These are phyloP conservation scores for Corinectria fuckeliana DNA, from an alignment of 2,329 filamentous ascomycete genomes.

Conservation along the genomic window DNA sequence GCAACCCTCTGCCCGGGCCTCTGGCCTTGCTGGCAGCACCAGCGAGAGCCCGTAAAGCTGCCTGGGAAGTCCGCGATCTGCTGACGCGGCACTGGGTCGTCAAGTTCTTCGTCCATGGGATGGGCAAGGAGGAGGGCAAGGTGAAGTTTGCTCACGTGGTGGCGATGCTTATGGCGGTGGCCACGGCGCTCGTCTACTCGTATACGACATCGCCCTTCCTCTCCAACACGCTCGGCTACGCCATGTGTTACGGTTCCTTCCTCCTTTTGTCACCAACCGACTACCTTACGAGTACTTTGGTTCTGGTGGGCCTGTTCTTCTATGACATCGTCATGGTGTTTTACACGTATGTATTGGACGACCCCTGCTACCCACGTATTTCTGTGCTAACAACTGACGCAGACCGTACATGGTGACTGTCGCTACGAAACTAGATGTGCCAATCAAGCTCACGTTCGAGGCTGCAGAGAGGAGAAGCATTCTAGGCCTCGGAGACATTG, in stretches of 20 bases:
- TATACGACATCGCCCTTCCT: slow-evolving; percentile 65
- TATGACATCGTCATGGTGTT: slow-evolving; percentile 97
- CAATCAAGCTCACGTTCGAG: slow-evolving; percentile 86
- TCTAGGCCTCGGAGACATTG: slow-evolving; percentile 92
- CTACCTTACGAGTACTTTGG: slow-evolving; percentile 79
- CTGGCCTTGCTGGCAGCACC: slow-evolving; percentile 44
- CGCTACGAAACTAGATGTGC: slow-evolving; percentile 86
- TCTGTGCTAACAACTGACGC: slow-evolving; percentile 26
- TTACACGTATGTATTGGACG: slow-evolving; percentile 66
- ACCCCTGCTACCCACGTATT: neutral
- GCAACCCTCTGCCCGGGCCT: slow-evolving; percentile 41
- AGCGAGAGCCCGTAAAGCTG: slow-evolving; percentile 29
- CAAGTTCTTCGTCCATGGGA: slow-evolving; percentile 58
- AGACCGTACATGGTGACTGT: slow-evolving; percentile 86
- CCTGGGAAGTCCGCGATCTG: slow-evolving; percentile 60
- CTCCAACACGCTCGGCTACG: slow-evolving; percentile 86
- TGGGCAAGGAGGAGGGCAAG: slow-evolving; percentile 53
- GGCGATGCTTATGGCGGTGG: slow-evolving; percentile 60
- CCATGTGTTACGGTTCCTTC: slow-evolving; percentile 83
- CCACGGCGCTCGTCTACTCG: slow-evolving; percentile 68
- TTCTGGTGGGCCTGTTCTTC: slow-evolving; percentile 82
- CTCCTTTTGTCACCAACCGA: slow-evolving; percentile 88
- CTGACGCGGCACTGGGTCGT: slow-evolving; percentile 60
- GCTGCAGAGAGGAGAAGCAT: slow-evolving; percentile 74
- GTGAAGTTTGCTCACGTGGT: slow-evolving; percentile 65